Percentiles rank a stretch among this genome's conserved stretches.
Evolutionary conservation across 805 yeast species (phyloP).

Genomic region (Scheffersomyces spartinae): DNA sequence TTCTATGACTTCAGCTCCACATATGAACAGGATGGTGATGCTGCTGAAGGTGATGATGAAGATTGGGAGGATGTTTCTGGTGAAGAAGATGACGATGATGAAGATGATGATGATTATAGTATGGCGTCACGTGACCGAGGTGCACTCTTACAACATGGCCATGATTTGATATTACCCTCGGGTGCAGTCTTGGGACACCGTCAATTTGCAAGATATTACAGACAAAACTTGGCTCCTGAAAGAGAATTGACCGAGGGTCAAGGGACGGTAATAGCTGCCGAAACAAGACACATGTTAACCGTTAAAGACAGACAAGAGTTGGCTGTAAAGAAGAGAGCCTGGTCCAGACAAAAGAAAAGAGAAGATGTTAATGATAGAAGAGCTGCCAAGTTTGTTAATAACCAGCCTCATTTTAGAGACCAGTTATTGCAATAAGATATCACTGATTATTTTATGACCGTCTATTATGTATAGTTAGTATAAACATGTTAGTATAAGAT

Average conservation of each 20-base stretch:
- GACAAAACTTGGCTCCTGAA: slow-evolving; percentile 33
- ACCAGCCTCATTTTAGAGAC: slow-evolving; percentile 74
- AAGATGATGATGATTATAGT: slow-evolving; percentile 18
- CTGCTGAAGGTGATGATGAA: slow-evolving; percentile 5
- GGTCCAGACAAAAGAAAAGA: slow-evolving; percentile 43
- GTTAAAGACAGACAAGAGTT: slow-evolving; percentile 27
- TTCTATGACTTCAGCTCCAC: slow-evolving; percentile 78
- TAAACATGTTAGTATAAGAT: no score
- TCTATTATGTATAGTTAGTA: no score
- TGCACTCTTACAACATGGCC: slow-evolving; percentile 22
- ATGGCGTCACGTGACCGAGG: slow-evolving; percentile 12
- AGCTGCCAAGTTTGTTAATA: slow-evolving; percentile 62
- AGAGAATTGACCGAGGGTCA: slow-evolving; percentile 33
- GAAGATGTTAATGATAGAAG: slow-evolving; percentile 42
- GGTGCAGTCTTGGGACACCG: slow-evolving; percentile 34
- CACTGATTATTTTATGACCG: no score
- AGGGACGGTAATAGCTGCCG: slow-evolving; percentile 37
- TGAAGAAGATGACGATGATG: slow-evolving; percentile 10
- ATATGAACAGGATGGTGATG: slow-evolving; percentile 21
- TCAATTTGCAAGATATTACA: slow-evolving; percentile 29
- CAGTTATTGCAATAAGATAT: no score
- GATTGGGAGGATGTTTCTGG: slow-evolving; percentile 17
- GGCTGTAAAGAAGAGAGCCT: slow-evolving; percentile 41
- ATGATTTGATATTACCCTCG: slow-evolving; percentile 30
- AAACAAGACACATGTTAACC: slow-evolving; percentile 38